Conservation (phyloP, 2,329 filamentous ascomycete genomes). For the Exophiala calicioides region DNA sequence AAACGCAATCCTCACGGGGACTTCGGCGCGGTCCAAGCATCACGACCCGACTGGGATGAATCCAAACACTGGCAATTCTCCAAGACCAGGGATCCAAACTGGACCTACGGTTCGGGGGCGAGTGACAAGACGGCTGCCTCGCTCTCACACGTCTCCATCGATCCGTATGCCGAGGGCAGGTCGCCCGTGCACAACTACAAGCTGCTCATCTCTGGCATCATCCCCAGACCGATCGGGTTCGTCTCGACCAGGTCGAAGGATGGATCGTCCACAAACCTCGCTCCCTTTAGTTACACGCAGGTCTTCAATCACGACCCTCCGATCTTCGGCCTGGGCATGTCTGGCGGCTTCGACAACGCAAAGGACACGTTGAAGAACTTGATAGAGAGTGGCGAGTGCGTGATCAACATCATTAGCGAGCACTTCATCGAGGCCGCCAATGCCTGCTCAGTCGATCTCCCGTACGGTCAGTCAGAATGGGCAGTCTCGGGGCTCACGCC, state of each 20-base stretch:
- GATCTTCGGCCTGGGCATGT: conserved; percentile 69
- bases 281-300: conserved; percentile 85
- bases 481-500: conserved; percentile 73
- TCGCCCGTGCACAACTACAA: conserved; percentile 80
- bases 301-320: conserved; percentile 84
- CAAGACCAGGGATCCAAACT: conserved; percentile 44
- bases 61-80: conserved; percentile 38
- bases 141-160: conserved; percentile 73
- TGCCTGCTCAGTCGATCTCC: conserved; percentile 73
- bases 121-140: conserved; percentile 43
- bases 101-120: conserved; percentile 46
- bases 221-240: conserved; percentile 77
- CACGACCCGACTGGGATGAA: conserved; percentile 45
- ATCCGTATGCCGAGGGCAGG: conserved; percentile 73
- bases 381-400: conserved; percentile 69
- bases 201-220: conserved; percentile 78
- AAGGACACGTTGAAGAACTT: conserved; percentile 83
- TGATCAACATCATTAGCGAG: conserved; percentile 85
- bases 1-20: conserved; percentile 37
- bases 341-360: conserved; percentile 57
- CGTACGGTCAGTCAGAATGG: conserved; percentile 78
- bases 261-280: conserved; percentile 70
- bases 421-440: conserved; percentile 87
- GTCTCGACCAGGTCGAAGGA: conserved; percentile 61
- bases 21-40: conserved; percentile 44